Evolutionary conservation across 1,284 basidiomycete genomes (phyloP), one percentile per base, ranked within the genome.

Genomic region (Mycena citricolor): DNA sequence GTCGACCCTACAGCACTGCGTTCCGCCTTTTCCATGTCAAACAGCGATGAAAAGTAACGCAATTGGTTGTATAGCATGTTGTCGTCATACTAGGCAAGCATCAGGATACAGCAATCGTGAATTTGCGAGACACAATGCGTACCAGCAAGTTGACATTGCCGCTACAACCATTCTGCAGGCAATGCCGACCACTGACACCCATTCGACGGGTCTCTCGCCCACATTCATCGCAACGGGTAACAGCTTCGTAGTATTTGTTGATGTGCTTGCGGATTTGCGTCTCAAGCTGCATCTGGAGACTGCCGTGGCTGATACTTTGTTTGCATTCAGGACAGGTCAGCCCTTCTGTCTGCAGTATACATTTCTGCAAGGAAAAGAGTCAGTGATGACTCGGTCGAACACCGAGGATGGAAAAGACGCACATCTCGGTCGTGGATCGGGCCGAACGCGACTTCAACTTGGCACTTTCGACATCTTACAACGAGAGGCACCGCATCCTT

Each of bases 161-260:
- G 42, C 61, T 71, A 64, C 94, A 97, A 14, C 69, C 78, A 8
- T 66, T 66, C 34, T 75, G 75, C 48, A 94, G 64, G 61, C 94
- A 97, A 37, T 83, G 72, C 32, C 82, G 77, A 7, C 92, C 92
- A 63, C 94, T 97, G 1, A 98, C 92, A 31, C 89, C 76, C 83
- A 97, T 93, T 75, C 83, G 86, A 19, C 94, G 76, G n/a, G 94
- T 94, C 16, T 84, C 76, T 44, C 84, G 77, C 8, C 81, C 79
- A 61, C 97, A 99, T 53, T 97, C 95, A 55, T 91, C 79, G 66
- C 97, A 99, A 10, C 89, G 70, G 1, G 81, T 86, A 87, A 89
- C 94, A 5, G 84, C 83, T 56, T 95, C 81, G 62, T 99, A 99
- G 67, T 95, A 98, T 55, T 74, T 79, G 4, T 73, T 68, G 40